Conservation (phyloP, 495 filamentous ascomycete genomes). For the Friedmanniomyces endolithicus region DNA sequence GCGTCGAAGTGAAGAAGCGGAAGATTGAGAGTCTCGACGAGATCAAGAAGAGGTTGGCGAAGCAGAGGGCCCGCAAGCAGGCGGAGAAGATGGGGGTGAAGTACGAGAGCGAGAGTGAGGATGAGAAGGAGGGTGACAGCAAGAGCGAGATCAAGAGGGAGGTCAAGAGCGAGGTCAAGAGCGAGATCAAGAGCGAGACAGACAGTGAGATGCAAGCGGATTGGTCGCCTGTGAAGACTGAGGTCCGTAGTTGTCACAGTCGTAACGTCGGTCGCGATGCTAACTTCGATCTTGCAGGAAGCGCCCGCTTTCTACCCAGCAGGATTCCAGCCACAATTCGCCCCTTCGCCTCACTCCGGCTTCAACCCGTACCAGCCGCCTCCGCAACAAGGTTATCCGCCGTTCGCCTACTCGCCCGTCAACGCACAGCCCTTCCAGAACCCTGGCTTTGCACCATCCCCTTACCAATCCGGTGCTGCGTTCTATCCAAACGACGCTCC, state of each 20-base stretch:
- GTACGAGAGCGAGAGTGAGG: constrained; percentile 33
- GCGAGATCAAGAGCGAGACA: constrained; percentile 30
- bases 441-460: not conserved
- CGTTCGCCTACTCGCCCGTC: not conserved
- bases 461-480: not conserved
- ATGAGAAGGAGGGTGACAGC: constrained; percentile 31
- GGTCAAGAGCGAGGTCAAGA: constrained; percentile 37
- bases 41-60: constrained; percentile 22
- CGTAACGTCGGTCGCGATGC: not conserved
- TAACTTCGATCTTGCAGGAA: not conserved
- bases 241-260: not conserved
- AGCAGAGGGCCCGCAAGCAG: constrained; percentile 17
- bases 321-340: not conserved
- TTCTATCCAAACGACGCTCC: not conserved
- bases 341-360: not conserved
- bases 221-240: not conserved
- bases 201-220: constrained; percentile 19
- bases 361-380: not conserved
- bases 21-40: constrained; percentile 21
- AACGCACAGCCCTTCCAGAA: not conserved
- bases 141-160: too few species aligned
- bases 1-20: constrained; percentile 17
- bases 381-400: not conserved
- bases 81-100: constrained; percentile 45
- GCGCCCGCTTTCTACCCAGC: not conserved